Evolutionary conservation across 108 stramenopile species (phyloP).

Genomic region (Mediolabrus comicus): DNA sequence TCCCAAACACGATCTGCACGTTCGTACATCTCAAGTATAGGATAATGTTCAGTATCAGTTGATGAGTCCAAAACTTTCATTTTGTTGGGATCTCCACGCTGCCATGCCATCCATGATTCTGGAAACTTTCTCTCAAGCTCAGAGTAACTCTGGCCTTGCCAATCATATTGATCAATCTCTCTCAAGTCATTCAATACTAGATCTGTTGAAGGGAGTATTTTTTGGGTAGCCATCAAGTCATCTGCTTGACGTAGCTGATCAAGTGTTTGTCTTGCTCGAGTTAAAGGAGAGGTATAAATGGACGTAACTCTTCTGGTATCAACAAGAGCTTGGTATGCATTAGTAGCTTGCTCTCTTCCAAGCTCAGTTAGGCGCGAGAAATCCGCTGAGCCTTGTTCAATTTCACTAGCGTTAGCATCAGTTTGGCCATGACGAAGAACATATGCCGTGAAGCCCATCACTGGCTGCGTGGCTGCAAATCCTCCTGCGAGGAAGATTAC

Average conservation of each 20-base stretch:
- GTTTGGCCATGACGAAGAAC: slow-evolving; percentile 53
- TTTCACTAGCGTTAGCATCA: slow-evolving; percentile 37
- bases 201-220: not conserved
- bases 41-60: slow-evolving; percentile 8
- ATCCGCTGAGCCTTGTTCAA: slow-evolving; percentile 45
- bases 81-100: slow-evolving; percentile 21
- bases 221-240: not conserved
- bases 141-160: slow-evolving; percentile 34
- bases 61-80: slow-evolving; percentile 15
- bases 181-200: slow-evolving; percentile 26
- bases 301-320: not conserved
- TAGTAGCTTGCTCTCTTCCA: slow-evolving; percentile 42
- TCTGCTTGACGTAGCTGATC: slow-evolving; percentile 2
- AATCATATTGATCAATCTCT: slow-evolving; percentile 52
- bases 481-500: not conserved
- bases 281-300: slow-evolving; percentile 35
- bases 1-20: slow-evolving; percentile 36
- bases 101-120: slow-evolving; percentile 39
- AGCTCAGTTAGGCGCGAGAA: slow-evolving; percentile 38
- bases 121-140: slow-evolving; percentile 24
- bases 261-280: slow-evolving; percentile 38
- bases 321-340: slow-evolving; percentile 5
- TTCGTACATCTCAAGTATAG: slow-evolving; percentile 38
- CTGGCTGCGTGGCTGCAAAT: not conserved
- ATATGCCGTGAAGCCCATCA: not conserved